These are phyloP conservation scores for Sextonia rubra DNA, from an alignment of 164 flowering plant species.

Conservation along the genomic window DNA sequence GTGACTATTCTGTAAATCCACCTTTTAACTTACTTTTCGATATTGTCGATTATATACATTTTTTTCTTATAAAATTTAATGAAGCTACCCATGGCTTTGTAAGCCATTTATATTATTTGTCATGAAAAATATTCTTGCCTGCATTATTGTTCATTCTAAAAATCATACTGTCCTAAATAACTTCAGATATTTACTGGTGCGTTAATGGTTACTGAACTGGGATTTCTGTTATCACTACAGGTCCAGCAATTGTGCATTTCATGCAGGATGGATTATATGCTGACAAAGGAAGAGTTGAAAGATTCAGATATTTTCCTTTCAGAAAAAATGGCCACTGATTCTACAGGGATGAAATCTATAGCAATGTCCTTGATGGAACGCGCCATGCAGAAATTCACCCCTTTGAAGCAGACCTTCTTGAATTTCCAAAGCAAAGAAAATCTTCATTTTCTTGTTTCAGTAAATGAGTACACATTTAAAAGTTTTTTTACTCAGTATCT, in stretches of 20 bases:
- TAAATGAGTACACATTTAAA: slow-evolving; percentile 28
- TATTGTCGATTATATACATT: no score
- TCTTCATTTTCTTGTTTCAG: slow-evolving; percentile 26
- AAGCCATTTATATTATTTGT: no score
- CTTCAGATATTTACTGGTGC: no score
- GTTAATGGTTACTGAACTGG: not conserved
- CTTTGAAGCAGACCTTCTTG: slow-evolving; percentile 38
- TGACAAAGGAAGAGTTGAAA: slow-evolving; percentile 29
- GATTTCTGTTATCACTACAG: slow-evolving; percentile 28
- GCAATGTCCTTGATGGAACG: slow-evolving; percentile 18
- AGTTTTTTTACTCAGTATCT: slow-evolving; percentile 35
- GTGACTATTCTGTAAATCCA: no score
- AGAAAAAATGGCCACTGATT: slow-evolving; percentile 18
- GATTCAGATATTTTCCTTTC: slow-evolving; percentile 22
- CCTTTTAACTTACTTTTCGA: no score
- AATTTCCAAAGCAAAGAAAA: slow-evolving; percentile 45
- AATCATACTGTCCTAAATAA: no score
- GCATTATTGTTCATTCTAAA: no score
- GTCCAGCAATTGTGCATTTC: slow-evolving; percentile 44
- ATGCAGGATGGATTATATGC: slow-evolving; percentile 40
- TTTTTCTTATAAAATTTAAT: no score
- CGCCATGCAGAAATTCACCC: slow-evolving; percentile 28
- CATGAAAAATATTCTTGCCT: no score
- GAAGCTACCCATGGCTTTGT: no score
- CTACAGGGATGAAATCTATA: slow-evolving; percentile 15